Evolutionary conservation across 2,329 filamentous ascomycete genomes (phyloP), one percentile per base, ranked within the genome.

Genomic region (Leptographium radiaticola): DNA sequence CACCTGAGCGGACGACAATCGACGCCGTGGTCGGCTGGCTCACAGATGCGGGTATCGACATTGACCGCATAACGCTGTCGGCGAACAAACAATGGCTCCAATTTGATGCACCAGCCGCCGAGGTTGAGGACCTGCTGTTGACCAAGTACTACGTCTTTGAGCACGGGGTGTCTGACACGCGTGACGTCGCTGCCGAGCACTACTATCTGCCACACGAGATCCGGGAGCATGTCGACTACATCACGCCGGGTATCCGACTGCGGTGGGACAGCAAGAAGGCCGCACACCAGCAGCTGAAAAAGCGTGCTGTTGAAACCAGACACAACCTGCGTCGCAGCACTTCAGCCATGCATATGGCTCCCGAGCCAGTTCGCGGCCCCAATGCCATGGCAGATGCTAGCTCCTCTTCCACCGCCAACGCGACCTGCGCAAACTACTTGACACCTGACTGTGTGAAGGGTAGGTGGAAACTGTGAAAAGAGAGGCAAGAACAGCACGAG

Each of bases 231-330:
- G 67, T 80, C 51, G 76, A 80, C 64, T 80, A 79, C 62, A 71
- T 81, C 40, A 79, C 73, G 1, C 77, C 77, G 0, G 76, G 75
- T 16, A 71, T 77, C 57, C 76, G 75, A 57, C 67, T 80, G n/a
- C 65, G 66, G 15, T 43, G 25, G 43, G 43, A 43, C 30, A 34
- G 15, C 25, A 10, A 34, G 25, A 52, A 45, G 44, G 42, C 20
- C 20, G 40, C 52, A 30, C 43, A 9, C 25, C 33, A 55, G 43
- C 43, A n/a, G 30, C 31, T 12, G 10, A 38, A 42, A 7, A 34
- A 39, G 34, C 38, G 52, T 2, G 30, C 16, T 18, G 9, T n/a
- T 25, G 25, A 25, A 5, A 25, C 5, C 1, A 34, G 38, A 31
- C 16, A 15, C 30, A 31, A 34, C 16, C 12, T 31, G 18, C 55